Percentiles rank a stretch among this genome's conserved stretches.
These are phyloP conservation scores for Brassica rapa DNA, from an alignment of 345 rosid species.

Conservation along the genomic window DNA sequence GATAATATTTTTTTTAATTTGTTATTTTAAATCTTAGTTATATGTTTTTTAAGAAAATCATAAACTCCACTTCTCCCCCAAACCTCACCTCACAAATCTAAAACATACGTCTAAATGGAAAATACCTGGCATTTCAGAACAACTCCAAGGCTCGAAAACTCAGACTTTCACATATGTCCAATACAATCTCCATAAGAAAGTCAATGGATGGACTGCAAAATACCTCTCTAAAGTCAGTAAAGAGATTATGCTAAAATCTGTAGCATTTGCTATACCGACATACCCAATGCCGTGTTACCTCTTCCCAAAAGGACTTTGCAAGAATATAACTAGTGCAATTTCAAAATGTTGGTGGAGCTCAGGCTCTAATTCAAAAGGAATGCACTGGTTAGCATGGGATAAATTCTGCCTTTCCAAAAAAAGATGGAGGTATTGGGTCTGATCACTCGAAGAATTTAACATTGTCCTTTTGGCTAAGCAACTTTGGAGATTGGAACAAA, in stretches of 20 bases:
- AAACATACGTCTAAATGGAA: neutral
- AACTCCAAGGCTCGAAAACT: neutral
- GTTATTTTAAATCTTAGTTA: too few species aligned
- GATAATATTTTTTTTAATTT: too few species aligned
- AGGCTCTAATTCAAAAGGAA: neutral
- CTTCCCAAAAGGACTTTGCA: neutral
- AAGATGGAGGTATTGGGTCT: neutral
- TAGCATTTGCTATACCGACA: neutral
- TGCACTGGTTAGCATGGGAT: neutral
- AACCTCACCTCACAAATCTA: too few species aligned
- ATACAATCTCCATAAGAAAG: too few species aligned
- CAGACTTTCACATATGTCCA: neutral
- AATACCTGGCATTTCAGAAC: neutral
- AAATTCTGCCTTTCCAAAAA: neutral
- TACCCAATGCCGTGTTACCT: neutral
- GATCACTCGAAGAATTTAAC: neutral
- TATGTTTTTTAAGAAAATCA: too few species aligned
- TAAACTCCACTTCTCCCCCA: too few species aligned
- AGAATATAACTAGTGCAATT: too few species aligned
- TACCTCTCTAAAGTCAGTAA: neutral
- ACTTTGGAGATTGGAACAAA: neutral
- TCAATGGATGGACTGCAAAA: neutral
- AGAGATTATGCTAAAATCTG: neutral
- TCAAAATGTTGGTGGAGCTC: too few species aligned
- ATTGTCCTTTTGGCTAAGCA: neutral